Percentiles rank a stretch among this genome's conserved stretches.
Evolutionary conservation across 2,329 filamentous ascomycete genomes (phyloP).

Genomic region (Clarireedia sp.): DNA sequence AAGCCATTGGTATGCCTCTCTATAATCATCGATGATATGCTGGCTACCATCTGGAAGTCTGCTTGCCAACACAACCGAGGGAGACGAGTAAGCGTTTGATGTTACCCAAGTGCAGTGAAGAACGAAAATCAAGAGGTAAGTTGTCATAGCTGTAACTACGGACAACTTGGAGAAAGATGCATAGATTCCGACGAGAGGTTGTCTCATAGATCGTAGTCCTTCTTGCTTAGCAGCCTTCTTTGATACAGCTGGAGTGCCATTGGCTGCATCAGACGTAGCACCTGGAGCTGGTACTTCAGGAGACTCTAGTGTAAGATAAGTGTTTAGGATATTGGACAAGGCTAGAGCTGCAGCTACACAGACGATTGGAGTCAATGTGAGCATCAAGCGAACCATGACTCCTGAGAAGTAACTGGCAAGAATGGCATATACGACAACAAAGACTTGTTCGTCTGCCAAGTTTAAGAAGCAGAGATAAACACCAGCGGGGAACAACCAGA

Average conservation of each 20-base stretch:
- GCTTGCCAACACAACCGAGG: slow-evolving; percentile 91
- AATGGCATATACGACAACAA: slow-evolving; percentile 94
- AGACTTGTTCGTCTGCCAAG: slow-evolving; percentile 92
- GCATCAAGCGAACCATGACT: slow-evolving; percentile 98
- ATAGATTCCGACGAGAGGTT: slow-evolving; percentile 78
- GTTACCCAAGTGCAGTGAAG: slow-evolving; percentile 99
- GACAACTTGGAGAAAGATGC: slow-evolving; percentile 68
- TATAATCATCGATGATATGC: slow-evolving; percentile 98
- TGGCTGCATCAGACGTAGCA: slow-evolving; percentile 33
- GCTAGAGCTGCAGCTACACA: slow-evolving; percentile 90
- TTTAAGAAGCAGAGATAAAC: slow-evolving; percentile 97
- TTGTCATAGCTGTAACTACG: slow-evolving; percentile 62
- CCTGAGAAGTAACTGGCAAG: slow-evolving; percentile 97
- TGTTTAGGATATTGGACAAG: slow-evolving; percentile 79
- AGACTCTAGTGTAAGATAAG: slow-evolving; percentile 62
- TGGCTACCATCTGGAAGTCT: slow-evolving; percentile 88
- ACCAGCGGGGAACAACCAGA: slow-evolving; percentile 98
- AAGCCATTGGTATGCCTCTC: slow-evolving; percentile 98
- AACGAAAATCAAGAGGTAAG: slow-evolving; percentile 89
- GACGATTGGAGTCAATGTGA: slow-evolving; percentile 91
- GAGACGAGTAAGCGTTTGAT: slow-evolving; percentile 96
- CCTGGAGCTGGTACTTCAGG: slow-evolving; percentile 44
- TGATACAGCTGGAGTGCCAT: slow-evolving; percentile 20
- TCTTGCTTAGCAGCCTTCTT: slow-evolving; percentile 47
- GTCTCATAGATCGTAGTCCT: slow-evolving; percentile 61